Conservation (phyloP, 257 asterid genomes). For the Solanum tarapatanum region DNA sequence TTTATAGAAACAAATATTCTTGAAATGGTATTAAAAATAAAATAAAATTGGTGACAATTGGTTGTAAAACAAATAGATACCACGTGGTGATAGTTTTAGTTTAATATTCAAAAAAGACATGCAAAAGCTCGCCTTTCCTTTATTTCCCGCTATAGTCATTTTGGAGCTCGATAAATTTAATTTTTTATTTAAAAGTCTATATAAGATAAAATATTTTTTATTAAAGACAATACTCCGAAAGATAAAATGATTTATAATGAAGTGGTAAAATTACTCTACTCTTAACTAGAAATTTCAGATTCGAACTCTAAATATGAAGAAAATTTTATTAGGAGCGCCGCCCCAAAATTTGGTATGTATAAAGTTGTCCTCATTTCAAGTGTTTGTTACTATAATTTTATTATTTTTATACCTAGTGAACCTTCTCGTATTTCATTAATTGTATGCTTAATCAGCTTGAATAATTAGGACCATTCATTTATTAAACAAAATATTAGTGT, state of each 20-base stretch:
- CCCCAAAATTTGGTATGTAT: no score
- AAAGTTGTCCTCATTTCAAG: neutral
- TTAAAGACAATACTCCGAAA: no score
- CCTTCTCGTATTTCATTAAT: neutral
- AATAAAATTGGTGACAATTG: neutral
- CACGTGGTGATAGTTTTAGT: neutral
- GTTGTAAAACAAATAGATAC: neutral
- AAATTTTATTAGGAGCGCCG: no score
- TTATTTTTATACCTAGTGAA: neutral
- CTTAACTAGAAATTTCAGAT: no score
- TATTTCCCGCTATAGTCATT: neutral
- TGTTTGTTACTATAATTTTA: neutral
- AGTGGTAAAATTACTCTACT: no score
- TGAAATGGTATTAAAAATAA: neutral
- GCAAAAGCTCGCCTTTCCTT: neutral
- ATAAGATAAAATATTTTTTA: no score
- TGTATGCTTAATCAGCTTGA: neutral
- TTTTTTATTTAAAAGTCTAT: no score
- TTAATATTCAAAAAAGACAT: neutral
- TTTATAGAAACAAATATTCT: neutral
- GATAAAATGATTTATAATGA: no score
- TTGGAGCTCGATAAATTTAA: neutral
- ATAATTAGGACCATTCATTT: neutral
- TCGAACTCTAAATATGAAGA: no score
- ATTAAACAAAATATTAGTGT: neutral